phyloP scores from a whole-genome alignment of 352 stramenopile genomes.

The Phytophthora pini region DNA sequence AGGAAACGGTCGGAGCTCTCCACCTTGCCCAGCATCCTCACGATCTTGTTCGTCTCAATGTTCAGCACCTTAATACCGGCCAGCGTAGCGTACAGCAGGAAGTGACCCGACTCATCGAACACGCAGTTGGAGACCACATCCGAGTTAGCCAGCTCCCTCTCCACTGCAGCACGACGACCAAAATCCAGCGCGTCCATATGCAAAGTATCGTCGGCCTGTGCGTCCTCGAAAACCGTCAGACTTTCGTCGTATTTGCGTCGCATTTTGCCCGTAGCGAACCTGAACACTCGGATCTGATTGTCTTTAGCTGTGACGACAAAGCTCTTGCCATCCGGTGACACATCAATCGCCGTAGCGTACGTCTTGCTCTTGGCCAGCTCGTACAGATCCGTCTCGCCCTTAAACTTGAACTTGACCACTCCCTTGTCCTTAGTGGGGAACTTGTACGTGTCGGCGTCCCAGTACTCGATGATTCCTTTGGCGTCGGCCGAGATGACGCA shows the following conservation, averaged over 20 bases:
- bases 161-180: slow-evolving; percentile 82
- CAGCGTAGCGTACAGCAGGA: slow-evolving; percentile 96
- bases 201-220: slow-evolving; percentile 71
- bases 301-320: slow-evolving; percentile 92
- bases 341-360: slow-evolving; percentile 75
- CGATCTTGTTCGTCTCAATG: slow-evolving; percentile 93
- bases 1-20: slow-evolving; percentile 97
- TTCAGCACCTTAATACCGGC: slow-evolving; percentile 98
- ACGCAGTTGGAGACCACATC: slow-evolving; percentile 80
- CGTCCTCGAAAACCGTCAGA: slow-evolving; percentile 89
- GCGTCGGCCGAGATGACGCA: slow-evolving; percentile 93
- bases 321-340: slow-evolving; percentile 65
- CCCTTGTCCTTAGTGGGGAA: slow-evolving; percentile 35
- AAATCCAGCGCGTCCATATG: slow-evolving; percentile 91
- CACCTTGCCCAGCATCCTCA: slow-evolving; percentile 93
- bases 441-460: slow-evolving; percentile 80
- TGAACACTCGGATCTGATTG: slow-evolving; percentile 90
- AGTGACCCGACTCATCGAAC: slow-evolving; percentile 97
- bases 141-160: slow-evolving; percentile 76
- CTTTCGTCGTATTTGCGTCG: slow-evolving; percentile 91
- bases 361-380: slow-evolving; percentile 94
- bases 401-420: slow-evolving; percentile 89
- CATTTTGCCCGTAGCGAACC: slow-evolving; percentile 89
- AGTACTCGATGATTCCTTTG: slow-evolving; percentile 96
- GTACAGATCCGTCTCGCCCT: slow-evolving; percentile 97